These are phyloP conservation scores for Pichia sp. DNA, from an alignment of 1,139 yeast species.

Conservation along the genomic window DNA sequence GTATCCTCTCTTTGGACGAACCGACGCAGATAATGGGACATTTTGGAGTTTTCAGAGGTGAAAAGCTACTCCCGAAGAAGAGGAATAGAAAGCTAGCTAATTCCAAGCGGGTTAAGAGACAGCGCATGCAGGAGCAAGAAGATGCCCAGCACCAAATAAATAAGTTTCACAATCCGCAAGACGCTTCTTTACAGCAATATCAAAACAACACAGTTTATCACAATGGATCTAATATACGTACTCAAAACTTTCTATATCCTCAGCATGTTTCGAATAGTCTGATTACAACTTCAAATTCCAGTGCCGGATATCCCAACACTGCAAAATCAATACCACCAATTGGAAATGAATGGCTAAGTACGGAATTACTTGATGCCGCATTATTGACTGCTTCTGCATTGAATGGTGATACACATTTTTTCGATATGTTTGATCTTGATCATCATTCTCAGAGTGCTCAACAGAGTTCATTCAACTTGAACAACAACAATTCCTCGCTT, in stretches of 20 bases:
- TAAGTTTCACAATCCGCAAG: too few relatives aligned
- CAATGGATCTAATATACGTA: neutral
- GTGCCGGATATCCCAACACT: slow-evolving; percentile 1
- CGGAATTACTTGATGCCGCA: slow-evolving; percentile 65
- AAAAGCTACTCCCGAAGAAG: slow-evolving; percentile 9
- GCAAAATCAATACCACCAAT: slow-evolving; percentile 6
- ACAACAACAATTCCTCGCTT: slow-evolving; percentile 15
- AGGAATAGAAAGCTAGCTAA: slow-evolving; percentile 1
- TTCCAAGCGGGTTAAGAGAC: neutral
- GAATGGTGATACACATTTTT: slow-evolving; percentile 53
- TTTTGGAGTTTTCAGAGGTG: slow-evolving; percentile 68
- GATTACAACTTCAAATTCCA: too few relatives aligned
- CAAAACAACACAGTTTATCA: too few relatives aligned
- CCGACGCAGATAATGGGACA: slow-evolving; percentile 65
- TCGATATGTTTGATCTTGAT: slow-evolving; percentile 39
- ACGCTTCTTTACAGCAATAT: too few relatives aligned
- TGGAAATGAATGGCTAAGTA: slow-evolving; percentile 57
- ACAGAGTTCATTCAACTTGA: slow-evolving; percentile 9
- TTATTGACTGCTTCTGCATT: slow-evolving; percentile 66
- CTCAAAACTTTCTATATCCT: slow-evolving; percentile 10
- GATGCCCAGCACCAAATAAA: too few relatives aligned
- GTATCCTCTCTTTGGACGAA: slow-evolving; percentile 35
- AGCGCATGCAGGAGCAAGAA: too few relatives aligned
- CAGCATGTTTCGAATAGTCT: slow-evolving; percentile 11
- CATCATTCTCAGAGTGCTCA: neutral